Conservation (phyloP, 768 basidiomycete genomes). For the Flagelloscypha sp. region DNA sequence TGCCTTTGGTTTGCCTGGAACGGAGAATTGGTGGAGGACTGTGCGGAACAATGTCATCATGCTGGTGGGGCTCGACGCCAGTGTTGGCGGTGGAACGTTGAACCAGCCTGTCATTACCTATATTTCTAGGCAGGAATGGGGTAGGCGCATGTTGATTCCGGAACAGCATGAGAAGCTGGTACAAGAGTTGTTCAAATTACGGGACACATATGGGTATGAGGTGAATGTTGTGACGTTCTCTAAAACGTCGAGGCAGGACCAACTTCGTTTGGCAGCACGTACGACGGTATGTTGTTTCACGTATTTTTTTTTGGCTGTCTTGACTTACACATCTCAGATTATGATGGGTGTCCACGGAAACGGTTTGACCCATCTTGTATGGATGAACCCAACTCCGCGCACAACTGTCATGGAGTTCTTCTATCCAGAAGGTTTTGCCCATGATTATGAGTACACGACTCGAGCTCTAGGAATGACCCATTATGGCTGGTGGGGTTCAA, state of each 20-base stretch:
- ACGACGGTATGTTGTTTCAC: conserved; percentile 58
- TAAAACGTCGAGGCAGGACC: conserved; percentile 69
- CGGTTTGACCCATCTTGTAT: conserved; percentile 77
- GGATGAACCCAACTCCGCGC: conserved; percentile 82
- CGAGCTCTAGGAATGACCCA: conserved; percentile 79
- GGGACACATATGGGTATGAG: conserved; percentile 71
- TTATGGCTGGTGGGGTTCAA: conserved; percentile 80
- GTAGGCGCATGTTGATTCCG: conserved; percentile 67
- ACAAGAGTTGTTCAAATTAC: conserved; percentile 57
- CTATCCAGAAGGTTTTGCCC: conserved; percentile 74
- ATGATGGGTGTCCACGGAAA: conserved; percentile 95
- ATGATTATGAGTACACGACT: conserved; percentile 77
- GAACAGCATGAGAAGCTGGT: conserved; percentile 78
- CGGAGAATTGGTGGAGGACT: conserved; percentile 78
- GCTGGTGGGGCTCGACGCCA: conserved; percentile 52
- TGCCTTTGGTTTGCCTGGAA: conserved; percentile 67
- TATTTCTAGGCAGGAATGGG: conserved; percentile 84
- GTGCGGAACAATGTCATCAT: conserved; percentile 65
- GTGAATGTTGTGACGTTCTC: conserved; percentile 85
- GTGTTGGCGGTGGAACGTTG: conserved; percentile 33
- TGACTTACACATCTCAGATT: conserved; percentile 43
- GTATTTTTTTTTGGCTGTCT: conserved; percentile 1
- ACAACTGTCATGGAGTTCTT: conserved; percentile 93
- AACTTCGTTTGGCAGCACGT: conserved; percentile 70
- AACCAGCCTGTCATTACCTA: conserved; percentile 79